phyloP scores from a whole-genome alignment of 1,284 basidiomycete species.

The Leccinum glutinopallens region DNA sequence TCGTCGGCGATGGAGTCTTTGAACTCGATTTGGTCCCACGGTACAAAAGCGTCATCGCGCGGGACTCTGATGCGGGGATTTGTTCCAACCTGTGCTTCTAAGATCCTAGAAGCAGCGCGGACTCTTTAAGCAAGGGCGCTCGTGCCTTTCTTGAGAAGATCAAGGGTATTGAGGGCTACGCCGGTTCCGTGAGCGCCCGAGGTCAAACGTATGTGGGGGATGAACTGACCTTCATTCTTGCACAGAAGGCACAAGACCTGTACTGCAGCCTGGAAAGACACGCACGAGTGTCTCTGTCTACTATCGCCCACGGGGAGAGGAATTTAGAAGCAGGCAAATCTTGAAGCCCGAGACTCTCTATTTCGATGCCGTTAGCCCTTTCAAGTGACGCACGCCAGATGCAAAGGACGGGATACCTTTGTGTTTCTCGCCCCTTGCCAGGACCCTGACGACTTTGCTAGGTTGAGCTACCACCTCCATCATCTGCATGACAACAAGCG shows the following conservation, averaged over 20 bases:
- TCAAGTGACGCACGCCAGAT: background rate
- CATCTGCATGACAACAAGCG: conserved; percentile 71
- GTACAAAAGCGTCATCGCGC: conserved; percentile 75
- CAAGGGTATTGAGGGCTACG: conserved; percentile 87
- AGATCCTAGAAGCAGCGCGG: conserved; percentile 76
- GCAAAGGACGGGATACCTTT: conserved; percentile 20
- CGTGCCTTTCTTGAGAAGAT: conserved; percentile 89
- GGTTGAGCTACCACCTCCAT: conserved; percentile 73
- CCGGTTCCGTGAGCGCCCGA: conserved; percentile 19
- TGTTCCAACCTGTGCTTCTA: conserved; percentile 80
- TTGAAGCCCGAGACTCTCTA: conserved; percentile 21
- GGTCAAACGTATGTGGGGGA: background rate
- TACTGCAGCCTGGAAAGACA: conserved; percentile 31
- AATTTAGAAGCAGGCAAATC: conserved; percentile 23
- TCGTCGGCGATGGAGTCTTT: conserved; percentile 31
- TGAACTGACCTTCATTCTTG: conserved; percentile 66
- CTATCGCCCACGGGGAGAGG: conserved; percentile 18
- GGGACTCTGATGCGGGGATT: conserved; percentile 81
- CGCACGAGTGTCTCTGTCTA: conserved; percentile 25
- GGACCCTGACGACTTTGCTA: conserved; percentile 70
- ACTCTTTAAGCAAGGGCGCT: conserved; percentile 78
- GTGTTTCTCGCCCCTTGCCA: conserved; percentile 75
- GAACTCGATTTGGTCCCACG: conserved; percentile 71
- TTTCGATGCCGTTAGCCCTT: conserved; percentile 14
- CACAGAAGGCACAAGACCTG: conserved; percentile 21